Base-by-base conservation (phyloP, 2,329 filamentous ascomycete species). In the Calonectria montana region DNA sequence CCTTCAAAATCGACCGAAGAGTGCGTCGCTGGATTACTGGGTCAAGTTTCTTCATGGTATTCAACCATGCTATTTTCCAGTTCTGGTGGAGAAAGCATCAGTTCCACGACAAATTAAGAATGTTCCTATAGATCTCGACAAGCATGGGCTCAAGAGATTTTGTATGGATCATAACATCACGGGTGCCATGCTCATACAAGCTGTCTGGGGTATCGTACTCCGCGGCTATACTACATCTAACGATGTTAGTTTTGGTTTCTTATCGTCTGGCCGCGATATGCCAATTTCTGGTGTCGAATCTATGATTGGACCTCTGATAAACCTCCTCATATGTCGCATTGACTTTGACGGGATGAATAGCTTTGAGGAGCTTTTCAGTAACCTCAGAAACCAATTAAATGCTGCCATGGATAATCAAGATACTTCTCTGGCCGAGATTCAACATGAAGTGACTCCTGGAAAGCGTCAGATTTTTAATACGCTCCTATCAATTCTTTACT, bases 261-360 rank as follows among this genome's bases (percentile, higher is more conserved):
- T 67, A 4, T 41, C 50, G 5, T 59, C 48, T 39, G 64, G 64
- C 18, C 64, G 64, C 45, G 74, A 73, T 10, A 71, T 73, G 5
- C 65, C 75, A 1, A 57, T 80, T 1, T 25, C 55, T 2, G 76
- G 69, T 13, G 68, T 75, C n/a, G 75, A 79, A 5, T n/a, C 23
- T 3, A 74, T 80, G 25, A 23, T 71, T 8, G 79, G 72, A 81
- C 77, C 15, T 76, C 75, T 7, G 69, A 80, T 2, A 76, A 78
- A 16, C 23, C 79, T 12, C 57, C 74, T 1, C 43, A 77, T 18
- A 27, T 65, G 62, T 6, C 62, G 62, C 7, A 65, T 65, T 4
- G 12, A 31, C 9, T 65, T 65, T 21, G 62, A 53, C 27, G 15
- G 27, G 0, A n/a, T 76, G 31, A 78, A 80, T 87, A 67, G 47